Base-by-base conservation (phyloP, 257 asterid genomes). In the Oldenlandia corymbosa region DNA sequence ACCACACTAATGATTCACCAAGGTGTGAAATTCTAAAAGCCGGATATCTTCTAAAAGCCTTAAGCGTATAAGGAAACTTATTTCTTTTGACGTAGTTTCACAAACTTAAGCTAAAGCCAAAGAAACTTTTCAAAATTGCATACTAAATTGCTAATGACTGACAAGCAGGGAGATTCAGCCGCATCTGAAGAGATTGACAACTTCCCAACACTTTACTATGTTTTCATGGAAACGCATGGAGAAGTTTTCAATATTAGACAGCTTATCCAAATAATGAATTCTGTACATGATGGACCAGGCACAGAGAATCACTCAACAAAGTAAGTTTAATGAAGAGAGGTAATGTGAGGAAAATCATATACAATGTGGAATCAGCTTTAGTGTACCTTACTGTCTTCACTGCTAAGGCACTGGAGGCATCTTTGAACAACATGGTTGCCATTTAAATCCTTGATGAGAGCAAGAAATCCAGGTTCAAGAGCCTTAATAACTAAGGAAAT, bases 351-450 rank as follows among this genome's bases (percentile, higher is more conserved):
- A 56, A 43, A 11, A 26, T 32, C 14, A 13, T 32, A 39, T 16
- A 57, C 20, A 16, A 32, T 9, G 48, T 30, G 17, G 23, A 8
- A 55, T 67, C 36, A 49, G 57, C 62, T 50, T n/a, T 13, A 39
- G 46, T 5, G 60, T 78, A 92, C 99, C 95, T 84, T 78, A 51
- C 84, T 87, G 61, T 93, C 96, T 68, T 84, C 94, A 5, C 66
- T 64, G 53, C 83, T 79, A 73, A 93, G 85, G 83, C 87, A 84
- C 67, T 81, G 92, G 80, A 93, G 81, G 85, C 99, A 93, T 77
- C 85, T 71, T 76, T 90, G 96, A 43, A 91, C 79, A 56, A 93
- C 97, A 42, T 90, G 97, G 75, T 90, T 90, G 49, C 97, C 99
- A 51, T 93, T 93, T 43, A 84, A 68, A 76, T 90, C 97, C 66